phyloP scores from a whole-genome alignment of 129 eudicot genomes.

The Tanacetum coccineum region DNA sequence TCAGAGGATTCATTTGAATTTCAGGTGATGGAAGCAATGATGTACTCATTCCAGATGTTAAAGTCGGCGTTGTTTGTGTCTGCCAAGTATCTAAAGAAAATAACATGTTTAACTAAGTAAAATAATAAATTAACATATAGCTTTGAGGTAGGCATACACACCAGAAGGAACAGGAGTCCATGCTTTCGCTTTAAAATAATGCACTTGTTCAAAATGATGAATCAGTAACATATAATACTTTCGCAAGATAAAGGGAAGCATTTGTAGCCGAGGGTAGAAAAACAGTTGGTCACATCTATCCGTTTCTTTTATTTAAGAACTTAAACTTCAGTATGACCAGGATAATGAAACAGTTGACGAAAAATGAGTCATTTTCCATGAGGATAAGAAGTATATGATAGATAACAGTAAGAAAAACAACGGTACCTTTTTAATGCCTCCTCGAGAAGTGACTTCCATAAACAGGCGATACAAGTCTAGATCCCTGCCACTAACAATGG shows the following conservation, averaged over 20 bases:
- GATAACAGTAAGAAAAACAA: slow-evolving; percentile 2
- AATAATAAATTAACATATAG: no score
- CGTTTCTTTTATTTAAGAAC: slow-evolving; percentile 71
- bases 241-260: no score
- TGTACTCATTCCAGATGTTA: slow-evolving; percentile 31
- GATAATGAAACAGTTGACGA: slow-evolving; percentile 9
- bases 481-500: slow-evolving; percentile 72
- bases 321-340: slow-evolving; percentile 32
- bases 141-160: no score
- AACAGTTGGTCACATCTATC: slow-evolving; percentile 80
- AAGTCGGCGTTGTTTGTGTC: slow-evolving; percentile 24
- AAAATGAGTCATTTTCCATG: slow-evolving; percentile 10
- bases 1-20: no score
- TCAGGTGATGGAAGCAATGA: slow-evolving; percentile 14
- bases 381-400: background rate
- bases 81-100: slow-evolving; percentile 59
- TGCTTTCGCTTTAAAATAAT: no score
- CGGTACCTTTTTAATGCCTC: slow-evolving; percentile 69
- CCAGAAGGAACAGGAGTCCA: no score
- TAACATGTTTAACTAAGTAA: no score
- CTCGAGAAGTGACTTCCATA: slow-evolving; percentile 86
- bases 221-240: no score
- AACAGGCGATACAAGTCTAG: slow-evolving; percentile 76
- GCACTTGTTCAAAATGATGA: no score
- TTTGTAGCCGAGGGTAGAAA: slow-evolving; percentile 97